Conservation (phyloP, 1,284 basidiomycete genomes). For the Phaffia rhodozyma region DNA sequence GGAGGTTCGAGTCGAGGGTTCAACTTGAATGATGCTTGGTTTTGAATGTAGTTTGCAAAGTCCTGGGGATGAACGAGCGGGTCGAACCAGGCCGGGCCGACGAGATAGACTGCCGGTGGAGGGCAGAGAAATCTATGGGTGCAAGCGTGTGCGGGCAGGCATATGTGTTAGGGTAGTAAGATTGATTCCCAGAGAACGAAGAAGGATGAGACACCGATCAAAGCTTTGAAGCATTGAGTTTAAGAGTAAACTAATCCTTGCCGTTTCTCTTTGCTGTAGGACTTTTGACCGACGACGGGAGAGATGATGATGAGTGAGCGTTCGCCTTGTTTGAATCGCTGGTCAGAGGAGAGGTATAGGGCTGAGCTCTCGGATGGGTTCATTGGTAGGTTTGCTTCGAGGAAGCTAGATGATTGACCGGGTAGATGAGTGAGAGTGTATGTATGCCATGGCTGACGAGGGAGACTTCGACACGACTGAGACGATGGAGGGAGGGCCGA, state of each 20-base stretch:
- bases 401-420: too few relatives aligned
- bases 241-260: conserved; percentile 28
- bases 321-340: conserved; percentile 81
- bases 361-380: too few relatives aligned
- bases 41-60: conserved; percentile 30
- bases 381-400: too few relatives aligned
- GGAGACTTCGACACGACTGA: too few relatives aligned
- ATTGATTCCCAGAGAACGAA: neutral
- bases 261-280: conserved; percentile 91
- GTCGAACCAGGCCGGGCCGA: conserved; percentile 77
- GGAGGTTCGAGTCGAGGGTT: neutral
- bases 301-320: conserved; percentile 91
- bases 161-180: neutral
- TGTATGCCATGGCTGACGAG: too few relatives aligned
- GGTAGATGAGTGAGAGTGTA: too few relatives aligned
- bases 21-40: too few relatives aligned
- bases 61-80: conserved; percentile 44
- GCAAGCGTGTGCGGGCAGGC: neutral
- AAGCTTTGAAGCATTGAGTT: neutral
- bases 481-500: too few relatives aligned
- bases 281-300: conserved; percentile 91
- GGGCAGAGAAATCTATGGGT: conserved; percentile 73
- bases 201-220: neutral
- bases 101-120: conserved; percentile 85
- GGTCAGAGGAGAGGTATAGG: conserved; percentile 61